Evolutionary conservation across 176 grass and related monocot species (phyloP).

Genomic region (Saccharum officinarum): DNA sequence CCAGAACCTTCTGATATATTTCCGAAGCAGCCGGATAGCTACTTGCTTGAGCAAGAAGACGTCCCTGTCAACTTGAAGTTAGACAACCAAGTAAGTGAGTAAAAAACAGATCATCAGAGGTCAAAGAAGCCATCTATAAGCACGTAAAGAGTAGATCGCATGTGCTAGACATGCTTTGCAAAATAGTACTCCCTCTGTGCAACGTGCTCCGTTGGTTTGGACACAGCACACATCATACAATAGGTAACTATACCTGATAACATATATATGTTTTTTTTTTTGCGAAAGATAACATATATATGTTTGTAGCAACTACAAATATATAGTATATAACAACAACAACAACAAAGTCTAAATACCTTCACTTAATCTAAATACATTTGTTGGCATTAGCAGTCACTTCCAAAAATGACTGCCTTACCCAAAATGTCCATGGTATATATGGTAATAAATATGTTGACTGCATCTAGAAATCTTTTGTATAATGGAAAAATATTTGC

Average conservation of each 20-base stretch:
- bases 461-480: background rate
- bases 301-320: background rate
- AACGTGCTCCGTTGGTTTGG: background rate
- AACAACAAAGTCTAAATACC: no score
- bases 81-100: constrained; percentile 61
- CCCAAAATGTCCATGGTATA: no score
- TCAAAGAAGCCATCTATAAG: background rate
- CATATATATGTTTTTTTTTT: no score
- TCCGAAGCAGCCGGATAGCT: constrained; percentile 71
- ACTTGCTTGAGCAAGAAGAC: constrained; percentile 78
- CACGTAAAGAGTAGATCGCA: background rate
- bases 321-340: background rate
- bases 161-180: background rate
- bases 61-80: constrained; percentile 95
- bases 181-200: background rate
- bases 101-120: background rate
- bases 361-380: no score
- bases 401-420: no score
- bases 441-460: background rate
- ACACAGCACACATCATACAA: background rate
- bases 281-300: background rate
- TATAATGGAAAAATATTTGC: background rate
- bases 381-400: no score
- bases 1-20: constrained; percentile 79
- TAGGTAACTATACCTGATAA: background rate